These are phyloP conservation scores for Marchantia paleacea DNA, from an alignment of 225 moss, liverwort and hornwort genomes.

Conservation along the genomic window DNA sequence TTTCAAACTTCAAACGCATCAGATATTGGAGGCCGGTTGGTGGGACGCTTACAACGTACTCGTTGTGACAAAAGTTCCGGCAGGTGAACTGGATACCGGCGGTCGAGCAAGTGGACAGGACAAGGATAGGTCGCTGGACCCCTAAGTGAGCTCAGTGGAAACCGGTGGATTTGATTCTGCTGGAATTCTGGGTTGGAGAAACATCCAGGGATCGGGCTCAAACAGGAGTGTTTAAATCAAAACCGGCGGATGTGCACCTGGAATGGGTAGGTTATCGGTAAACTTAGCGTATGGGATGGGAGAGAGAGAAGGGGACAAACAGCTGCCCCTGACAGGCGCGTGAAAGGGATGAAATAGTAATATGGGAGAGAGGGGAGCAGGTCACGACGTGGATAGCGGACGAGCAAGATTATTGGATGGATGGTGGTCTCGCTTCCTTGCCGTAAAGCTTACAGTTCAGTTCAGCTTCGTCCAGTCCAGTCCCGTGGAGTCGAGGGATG, in stretches of 20 bases:
- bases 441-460: background rate
- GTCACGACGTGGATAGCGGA: conserved; percentile 13
- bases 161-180: background rate
- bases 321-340: conserved; percentile 2
- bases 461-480: background rate
- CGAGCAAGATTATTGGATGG: background rate
- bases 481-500: background rate
- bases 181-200: background rate
- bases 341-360: background rate
- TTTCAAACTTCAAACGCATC: no score
- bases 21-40: no score
- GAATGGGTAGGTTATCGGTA: background rate
- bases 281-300: no score
- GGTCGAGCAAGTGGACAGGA: no score
- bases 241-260: background rate
- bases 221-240: background rate
- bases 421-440: background rate
- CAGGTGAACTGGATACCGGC: no score
- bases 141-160: no score
- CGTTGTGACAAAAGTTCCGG: no score
- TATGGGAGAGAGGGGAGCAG: background rate
- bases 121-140: no score
- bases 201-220: background rate
- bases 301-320: background rate
- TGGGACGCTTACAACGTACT: no score